A percentile compares a stretch with the other conserved stretches of the same genome.
phyloP scores from a whole-genome alignment of 169 alveolate genomes.

The Eimeria brunetti region DNA sequence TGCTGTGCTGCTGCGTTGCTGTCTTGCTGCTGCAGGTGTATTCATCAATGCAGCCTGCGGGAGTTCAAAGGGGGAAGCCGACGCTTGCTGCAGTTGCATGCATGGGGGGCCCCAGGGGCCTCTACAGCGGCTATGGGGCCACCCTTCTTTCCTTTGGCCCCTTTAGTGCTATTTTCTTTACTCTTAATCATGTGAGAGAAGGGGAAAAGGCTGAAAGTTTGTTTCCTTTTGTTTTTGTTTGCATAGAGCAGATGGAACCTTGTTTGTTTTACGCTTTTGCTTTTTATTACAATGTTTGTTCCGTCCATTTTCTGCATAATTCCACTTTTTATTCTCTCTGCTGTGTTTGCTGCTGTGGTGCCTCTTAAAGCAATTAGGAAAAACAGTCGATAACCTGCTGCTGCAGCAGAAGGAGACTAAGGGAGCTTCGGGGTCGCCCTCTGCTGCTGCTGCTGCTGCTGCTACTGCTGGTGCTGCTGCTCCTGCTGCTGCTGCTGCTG shows the following conservation, averaged over 20 bases:
- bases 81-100: neutral
- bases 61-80: neutral
- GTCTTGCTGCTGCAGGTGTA: slow-evolving; percentile 51
- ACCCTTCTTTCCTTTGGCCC: slow-evolving; percentile 84
- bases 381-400: neutral
- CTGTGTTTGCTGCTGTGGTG: neutral
- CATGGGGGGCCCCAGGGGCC: slow-evolving; percentile 44
- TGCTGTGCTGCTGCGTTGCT: neutral
- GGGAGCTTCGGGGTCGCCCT: neutral
- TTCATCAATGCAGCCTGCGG: slow-evolving; percentile 37
- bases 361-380: slow-evolving; percentile 8
- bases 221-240: too few species aligned
- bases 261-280: neutral
- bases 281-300: too few species aligned
- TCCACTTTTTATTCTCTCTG: neutral
- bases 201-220: too few species aligned
- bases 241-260: too few species aligned
- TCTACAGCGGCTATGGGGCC: slow-evolving; percentile 82
- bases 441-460: too few species aligned
- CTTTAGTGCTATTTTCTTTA: slow-evolving; percentile 81
- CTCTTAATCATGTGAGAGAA: slow-evolving; percentile 62
- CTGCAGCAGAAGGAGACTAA: neutral
- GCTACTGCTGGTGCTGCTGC: too few species aligned
- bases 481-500: neutral
- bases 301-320: neutral